Percentiles rank a stretch among this genome's conserved stretches.
Conservation (phyloP, 2,329 filamentous ascomycete species). For the Colletotrichum ledebouriae region DNA sequence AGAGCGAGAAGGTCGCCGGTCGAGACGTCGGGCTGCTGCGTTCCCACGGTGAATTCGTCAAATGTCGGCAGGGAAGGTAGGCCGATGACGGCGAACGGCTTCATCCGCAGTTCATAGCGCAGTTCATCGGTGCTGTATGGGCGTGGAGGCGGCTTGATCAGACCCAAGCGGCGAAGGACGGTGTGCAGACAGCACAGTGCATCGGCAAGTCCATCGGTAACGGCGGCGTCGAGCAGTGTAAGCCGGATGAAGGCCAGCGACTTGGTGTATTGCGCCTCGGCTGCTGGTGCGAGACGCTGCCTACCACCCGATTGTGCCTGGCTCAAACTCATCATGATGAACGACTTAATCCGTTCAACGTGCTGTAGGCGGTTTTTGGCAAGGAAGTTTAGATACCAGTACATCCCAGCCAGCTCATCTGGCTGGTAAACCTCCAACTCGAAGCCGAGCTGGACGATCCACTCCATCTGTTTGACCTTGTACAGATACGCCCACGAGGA, state of each 20-base stretch:
- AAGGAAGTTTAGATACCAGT: constrained; percentile 87
- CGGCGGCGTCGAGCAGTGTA: constrained; percentile 74
- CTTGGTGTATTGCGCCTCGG: constrained; percentile 60
- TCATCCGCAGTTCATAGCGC: constrained; percentile 88
- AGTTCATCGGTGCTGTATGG: constrained; percentile 77
- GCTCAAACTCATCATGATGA: constrained; percentile 61
- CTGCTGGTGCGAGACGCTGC: constrained; percentile 47
- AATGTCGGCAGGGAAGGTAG: constrained; percentile 77
- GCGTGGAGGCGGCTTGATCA: constrained; percentile 65
- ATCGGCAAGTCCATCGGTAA: constrained; percentile 69
- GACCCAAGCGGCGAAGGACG: constrained; percentile 69
- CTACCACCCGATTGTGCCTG: constrained; percentile 45
- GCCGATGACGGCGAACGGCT: constrained; percentile 79
- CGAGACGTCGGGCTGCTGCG: constrained; percentile 55
- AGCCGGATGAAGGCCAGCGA: constrained; percentile 70
- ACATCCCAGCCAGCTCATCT: constrained; percentile 89
- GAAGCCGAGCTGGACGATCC: constrained; percentile 91
- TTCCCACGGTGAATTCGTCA: constrained; percentile 68
- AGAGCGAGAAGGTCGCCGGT: constrained; percentile 58
- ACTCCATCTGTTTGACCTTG: constrained; percentile 90
- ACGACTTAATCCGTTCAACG: constrained; percentile 79
- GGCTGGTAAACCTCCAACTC: constrained; percentile 91
- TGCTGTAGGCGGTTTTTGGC: constrained; percentile 77
- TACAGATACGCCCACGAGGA: constrained; percentile 92
- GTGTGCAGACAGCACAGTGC: constrained; percentile 74